Conservation (phyloP, 768 basidiomycete genomes). For the Lentinula lateritia region DNA sequence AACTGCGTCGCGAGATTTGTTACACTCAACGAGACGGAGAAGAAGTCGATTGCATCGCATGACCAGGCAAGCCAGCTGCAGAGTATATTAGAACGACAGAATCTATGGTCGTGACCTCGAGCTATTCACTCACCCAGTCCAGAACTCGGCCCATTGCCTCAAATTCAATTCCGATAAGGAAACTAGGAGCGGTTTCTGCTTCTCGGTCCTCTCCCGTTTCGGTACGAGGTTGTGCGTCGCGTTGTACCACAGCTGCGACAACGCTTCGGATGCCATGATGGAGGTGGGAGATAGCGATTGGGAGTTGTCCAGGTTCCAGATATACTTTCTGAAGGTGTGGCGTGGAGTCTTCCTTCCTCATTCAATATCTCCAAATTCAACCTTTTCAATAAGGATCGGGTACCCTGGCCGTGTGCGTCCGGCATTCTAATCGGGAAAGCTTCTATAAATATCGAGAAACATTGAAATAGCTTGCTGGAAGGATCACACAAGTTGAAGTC, state of each 20-base stretch:
- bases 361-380: too few relatives aligned
- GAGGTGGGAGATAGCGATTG: not conserved
- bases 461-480: too few relatives aligned
- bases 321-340: not conserved
- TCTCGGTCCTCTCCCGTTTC: conserved; percentile 32
- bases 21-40: conserved; percentile 64
- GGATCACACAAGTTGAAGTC: too few relatives aligned
- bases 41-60: conserved; percentile 84
- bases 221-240: conserved; percentile 21
- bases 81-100: not conserved
- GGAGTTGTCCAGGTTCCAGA: not conserved
- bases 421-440: too few relatives aligned
- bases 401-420: too few relatives aligned
- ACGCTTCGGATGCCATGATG: conserved; percentile 2
- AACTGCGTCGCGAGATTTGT: conserved; percentile 44
- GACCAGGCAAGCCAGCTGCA: conserved; percentile 81
- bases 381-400: too few relatives aligned
- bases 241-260: conserved; percentile 1
- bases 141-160: conserved; percentile 56
- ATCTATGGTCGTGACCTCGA: not conserved
- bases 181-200: conserved; percentile 34
- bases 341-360: not conserved
- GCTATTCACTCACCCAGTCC: conserved; percentile 47
- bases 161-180: conserved; percentile 40
- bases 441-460: too few relatives aligned